Evolutionary conservation across 2,329 filamentous ascomycete species (phyloP), one percentile per base, ranked within the genome.

Genomic region (Davidsoniella australis): DNA sequence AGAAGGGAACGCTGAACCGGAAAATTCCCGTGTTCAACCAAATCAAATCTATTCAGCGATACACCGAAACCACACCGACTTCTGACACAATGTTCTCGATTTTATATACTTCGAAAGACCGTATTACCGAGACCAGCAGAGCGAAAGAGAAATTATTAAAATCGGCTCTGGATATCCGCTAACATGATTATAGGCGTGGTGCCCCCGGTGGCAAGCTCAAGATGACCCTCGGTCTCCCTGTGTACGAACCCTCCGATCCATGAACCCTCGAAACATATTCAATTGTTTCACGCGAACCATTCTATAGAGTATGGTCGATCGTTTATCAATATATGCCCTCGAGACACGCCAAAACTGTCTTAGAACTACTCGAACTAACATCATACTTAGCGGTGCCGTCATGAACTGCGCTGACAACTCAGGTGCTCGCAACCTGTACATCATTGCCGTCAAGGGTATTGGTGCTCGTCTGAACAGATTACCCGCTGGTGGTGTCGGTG

Each of bases 381-480:
- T 18, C 6, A 29, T 16, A 33, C 52, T 59, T 54, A 95, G 88
- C 69, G 91, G 91, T 72, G 91, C 91, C 67, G 89, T 96, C 72
- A 94, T 98, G 86, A 98, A 98, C 80, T 98, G 91, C 82, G 85
- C 82, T 68, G 91, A 98, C 79, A 96, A 96, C 85, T 95, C 88
- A 55, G 89, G 89, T 65, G 89, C 89, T 65, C 87, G 87, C 63
- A 96, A 96, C 76, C 77, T 98, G 59, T 98, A 96, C 85, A 95
- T 96, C 80, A 96, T 98, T 76, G 84, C 89, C 70, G 89, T 98
- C 74, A 94, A 94, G 80, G 89, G 89, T 72, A 87, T 91, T 66
- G 89, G 89, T 76, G 89, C 89, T 61, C 87, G 89, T 62, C 82
- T 96, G 63, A 96, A 96, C 82, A 81, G 89, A 69, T 80, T 98